Evolutionary conservation across 2,329 filamentous ascomycete genomes (phyloP).

Genomic region (Aspergillus sclerotialis): DNA sequence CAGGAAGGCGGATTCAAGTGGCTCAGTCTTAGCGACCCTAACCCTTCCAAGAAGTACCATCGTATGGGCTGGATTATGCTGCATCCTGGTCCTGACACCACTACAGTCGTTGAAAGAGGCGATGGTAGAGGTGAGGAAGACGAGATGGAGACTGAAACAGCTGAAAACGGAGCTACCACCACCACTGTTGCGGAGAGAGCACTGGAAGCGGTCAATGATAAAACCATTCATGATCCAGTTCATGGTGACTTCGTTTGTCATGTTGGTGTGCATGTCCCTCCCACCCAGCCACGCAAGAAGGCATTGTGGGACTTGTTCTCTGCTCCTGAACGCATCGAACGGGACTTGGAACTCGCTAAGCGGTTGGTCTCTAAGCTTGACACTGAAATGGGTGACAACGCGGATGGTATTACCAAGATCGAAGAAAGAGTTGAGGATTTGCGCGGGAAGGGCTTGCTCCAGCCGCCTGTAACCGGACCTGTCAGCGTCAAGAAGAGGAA

Average conservation of each 20-base stretch:
- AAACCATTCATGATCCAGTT: slow-evolving; percentile 90
- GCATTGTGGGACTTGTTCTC: slow-evolving; percentile 96
- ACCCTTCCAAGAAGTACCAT: slow-evolving; percentile 93
- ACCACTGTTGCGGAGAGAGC: slow-evolving; percentile 69
- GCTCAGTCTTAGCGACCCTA: slow-evolving; percentile 92
- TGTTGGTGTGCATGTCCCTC: slow-evolving; percentile 90
- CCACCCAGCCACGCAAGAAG: slow-evolving; percentile 80
- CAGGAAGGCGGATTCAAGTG: slow-evolving; percentile 90
- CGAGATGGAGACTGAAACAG: slow-evolving; percentile 38
- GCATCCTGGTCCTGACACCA: slow-evolving; percentile 68
- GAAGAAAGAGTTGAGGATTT: slow-evolving; percentile 82
- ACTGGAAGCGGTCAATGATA: slow-evolving; percentile 90
- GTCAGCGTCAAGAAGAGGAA: slow-evolving; percentile 48
- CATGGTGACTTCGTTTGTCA: slow-evolving; percentile 96
- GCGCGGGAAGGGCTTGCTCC: slow-evolving; percentile 66
- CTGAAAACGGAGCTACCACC: slow-evolving; percentile 24
- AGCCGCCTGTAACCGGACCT: slow-evolving; percentile 48
- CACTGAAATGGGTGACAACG: slow-evolving; percentile 68
- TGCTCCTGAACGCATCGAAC: slow-evolving; percentile 84
- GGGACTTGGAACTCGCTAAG: slow-evolving; percentile 76
- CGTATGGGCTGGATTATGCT: slow-evolving; percentile 98
- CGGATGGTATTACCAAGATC: slow-evolving; percentile 71
- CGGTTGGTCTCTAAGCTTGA: slow-evolving; percentile 81
- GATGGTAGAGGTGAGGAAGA: slow-evolving; percentile 64
- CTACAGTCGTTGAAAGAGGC: slow-evolving; percentile 60